Evolutionary conservation across 306 rosid species (phyloP).

Genomic region (Prosopis cineraria): DNA sequence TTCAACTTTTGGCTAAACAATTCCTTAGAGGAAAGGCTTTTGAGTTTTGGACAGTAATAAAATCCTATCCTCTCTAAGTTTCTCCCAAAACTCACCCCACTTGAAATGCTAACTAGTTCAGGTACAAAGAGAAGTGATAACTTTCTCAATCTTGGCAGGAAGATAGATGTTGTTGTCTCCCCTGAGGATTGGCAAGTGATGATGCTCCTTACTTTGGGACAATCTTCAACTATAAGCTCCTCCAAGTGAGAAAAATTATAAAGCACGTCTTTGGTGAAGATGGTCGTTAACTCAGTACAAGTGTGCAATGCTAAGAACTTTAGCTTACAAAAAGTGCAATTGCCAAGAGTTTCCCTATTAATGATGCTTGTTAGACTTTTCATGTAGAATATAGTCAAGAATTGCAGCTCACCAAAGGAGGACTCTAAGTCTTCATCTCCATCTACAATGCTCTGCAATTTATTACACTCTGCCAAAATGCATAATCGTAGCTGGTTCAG

Average conservation of each 20-base stretch:
- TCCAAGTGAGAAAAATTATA: too few species aligned
- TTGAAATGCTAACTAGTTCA: not conserved
- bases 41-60: constrained; percentile 10
- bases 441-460: not conserved
- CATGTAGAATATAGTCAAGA: not conserved
- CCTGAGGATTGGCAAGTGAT: not conserved
- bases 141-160: constrained; percentile 4
- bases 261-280: not conserved
- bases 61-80: not conserved
- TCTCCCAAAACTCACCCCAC: not conserved
- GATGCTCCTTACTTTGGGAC: not conserved
- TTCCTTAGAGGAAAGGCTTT: not conserved
- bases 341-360: not conserved
- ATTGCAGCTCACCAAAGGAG: too few species aligned
- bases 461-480: constrained; percentile 3
- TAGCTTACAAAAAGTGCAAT: not conserved
- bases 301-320: not conserved
- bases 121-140: not conserved
- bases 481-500: not conserved
- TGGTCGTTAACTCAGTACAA: not conserved
- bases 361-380: not conserved
- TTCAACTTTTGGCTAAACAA: not conserved
- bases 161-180: not conserved
- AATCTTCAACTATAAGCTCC: too few species aligned
- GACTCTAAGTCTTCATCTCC: too few species aligned